Evolutionary conservation across 2,329 filamentous ascomycete species (phyloP), one percentile per base, ranked within the genome.

Genomic region (Cercospora beticola): DNA sequence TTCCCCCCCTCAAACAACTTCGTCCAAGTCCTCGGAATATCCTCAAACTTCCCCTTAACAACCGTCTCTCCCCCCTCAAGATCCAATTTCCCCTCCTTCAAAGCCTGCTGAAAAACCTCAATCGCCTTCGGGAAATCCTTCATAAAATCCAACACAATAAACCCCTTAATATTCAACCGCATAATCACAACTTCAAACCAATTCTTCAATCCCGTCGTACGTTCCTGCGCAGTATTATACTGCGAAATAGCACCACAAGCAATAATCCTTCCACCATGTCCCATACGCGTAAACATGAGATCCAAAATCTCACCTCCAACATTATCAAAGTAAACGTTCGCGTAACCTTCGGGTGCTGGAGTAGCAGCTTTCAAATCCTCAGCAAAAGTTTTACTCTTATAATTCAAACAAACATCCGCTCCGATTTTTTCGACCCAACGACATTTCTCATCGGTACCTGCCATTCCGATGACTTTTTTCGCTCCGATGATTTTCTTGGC

Each of bases 301-400:
- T 92, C 88, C 31, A 92, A 83, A 64, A 92, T 89, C 70, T 91
- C 88, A 5, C 90, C 90, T 10, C 89, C 90, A 21, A 91, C 88
- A 80, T 92, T 92, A 79, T 92, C 90, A 77, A 88, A 92, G 79
- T 88, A 92, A 14, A 92, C 88, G 89, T 87, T 83, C 1, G 85
- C 84, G 72, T 81, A 84, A 23, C 69, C 71, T 12, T 74, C 71
- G 4, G 72, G 72, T 31, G 64, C 70, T 10, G 74, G 73, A 4
- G 72, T 92, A 4, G 66, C 84, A 9, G 79, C 79, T 67, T 77
- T 76, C 2, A 87, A 78, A 26, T 86, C 81, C 64, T 82, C 73
- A 49, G 79, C 78, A 72, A 86, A 87, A 2, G 78, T 77, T 0
- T 79, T 67, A 6, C 78, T 78, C 73, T 86, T 86, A 77, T 88